phyloP scores from a whole-genome alignment of 2,329 filamentous ascomycete genomes.

The Leptographium lundbergii region DNA sequence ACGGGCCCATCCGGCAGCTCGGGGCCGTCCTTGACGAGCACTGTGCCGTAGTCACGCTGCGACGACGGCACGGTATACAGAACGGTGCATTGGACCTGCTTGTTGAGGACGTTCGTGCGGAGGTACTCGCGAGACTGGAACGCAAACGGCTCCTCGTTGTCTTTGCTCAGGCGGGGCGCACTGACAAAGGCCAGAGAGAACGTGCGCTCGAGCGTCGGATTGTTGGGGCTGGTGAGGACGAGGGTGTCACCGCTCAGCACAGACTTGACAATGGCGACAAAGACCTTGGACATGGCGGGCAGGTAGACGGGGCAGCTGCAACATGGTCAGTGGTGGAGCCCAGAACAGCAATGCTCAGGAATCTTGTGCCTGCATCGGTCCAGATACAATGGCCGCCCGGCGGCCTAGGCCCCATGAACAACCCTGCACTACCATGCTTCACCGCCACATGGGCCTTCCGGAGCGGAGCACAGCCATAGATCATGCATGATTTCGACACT shows the following conservation, averaged over 20 bases:
- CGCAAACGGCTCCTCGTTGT: conserved; percentile 83
- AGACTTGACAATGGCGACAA: conserved; percentile 73
- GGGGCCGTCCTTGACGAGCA: conserved; percentile 63
- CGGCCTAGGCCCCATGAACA: background rate
- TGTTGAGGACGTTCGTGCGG: conserved; percentile 72
- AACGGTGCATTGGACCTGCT: conserved; percentile 71
- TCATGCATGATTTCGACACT: background rate
- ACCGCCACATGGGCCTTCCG: background rate
- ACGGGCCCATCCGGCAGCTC: conserved; percentile 71
- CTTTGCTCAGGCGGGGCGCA: conserved; percentile 73
- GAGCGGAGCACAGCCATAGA: background rate
- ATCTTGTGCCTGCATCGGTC: background rate
- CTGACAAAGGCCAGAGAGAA: conserved; percentile 88
- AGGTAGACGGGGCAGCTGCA: background rate
- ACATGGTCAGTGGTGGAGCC: background rate
- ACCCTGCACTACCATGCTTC: background rate
- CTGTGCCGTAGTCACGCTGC: conserved; percentile 77
- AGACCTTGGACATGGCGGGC: conserved; percentile 36
- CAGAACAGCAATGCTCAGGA: background rate
- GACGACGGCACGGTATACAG: conserved; percentile 79
- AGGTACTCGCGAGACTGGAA: conserved; percentile 94
- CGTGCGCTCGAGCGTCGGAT: conserved; percentile 69
- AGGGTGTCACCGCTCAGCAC: conserved; percentile 90
- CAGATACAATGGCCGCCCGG: background rate
- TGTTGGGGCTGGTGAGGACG: conserved; percentile 68